Evolutionary conservation across 139 green algal genomes (phyloP).

Genomic region (Chloropicon primus): DNA sequence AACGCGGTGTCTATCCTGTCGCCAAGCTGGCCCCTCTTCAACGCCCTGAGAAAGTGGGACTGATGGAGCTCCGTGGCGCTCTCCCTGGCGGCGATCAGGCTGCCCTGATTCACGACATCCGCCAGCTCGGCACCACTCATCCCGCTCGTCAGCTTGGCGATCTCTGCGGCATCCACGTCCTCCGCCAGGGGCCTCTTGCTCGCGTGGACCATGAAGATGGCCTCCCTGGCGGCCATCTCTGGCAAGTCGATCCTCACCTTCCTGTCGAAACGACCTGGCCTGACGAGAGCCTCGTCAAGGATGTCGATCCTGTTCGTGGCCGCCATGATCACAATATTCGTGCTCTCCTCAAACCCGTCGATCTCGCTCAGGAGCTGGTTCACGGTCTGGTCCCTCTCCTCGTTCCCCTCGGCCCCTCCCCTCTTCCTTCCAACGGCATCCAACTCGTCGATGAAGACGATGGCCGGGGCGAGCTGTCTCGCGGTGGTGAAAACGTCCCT

Average conservation of each 20-base stretch:
- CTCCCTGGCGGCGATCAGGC: conserved; percentile 57
- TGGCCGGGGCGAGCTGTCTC: conserved; percentile 55
- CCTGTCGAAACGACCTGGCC: conserved; percentile 55
- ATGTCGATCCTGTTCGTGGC: conserved; percentile 80
- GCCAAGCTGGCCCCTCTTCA: neutral
- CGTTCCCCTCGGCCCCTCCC: conserved; percentile 75
- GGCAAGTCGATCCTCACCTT: neutral
- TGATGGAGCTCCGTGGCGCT: conserved; percentile 9
- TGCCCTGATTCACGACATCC: conserved; percentile 88
- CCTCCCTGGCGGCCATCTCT: conserved; percentile 4
- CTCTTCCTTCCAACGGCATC: conserved; percentile 65
- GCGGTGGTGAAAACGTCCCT: conserved; percentile 92
- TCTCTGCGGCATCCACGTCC: neutral
- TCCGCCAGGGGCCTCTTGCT: conserved; percentile 21
- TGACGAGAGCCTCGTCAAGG: conserved; percentile 71
- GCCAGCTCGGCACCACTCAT: conserved; percentile 80
- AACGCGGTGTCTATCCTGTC: neutral
- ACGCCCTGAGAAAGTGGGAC: conserved; percentile 14
- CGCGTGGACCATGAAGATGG: conserved; percentile 72
- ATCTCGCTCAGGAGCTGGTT: conserved; percentile 87
- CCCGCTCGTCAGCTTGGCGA: conserved; percentile 2
- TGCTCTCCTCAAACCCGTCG: conserved; percentile 72
- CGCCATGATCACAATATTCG: conserved; percentile 67
- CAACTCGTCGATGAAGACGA: conserved; percentile 99
- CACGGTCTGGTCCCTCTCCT: conserved; percentile 86